Evolutionary conservation across 441 rosid genomes (phyloP).

Genomic region (Flueggea neowawraea): DNA sequence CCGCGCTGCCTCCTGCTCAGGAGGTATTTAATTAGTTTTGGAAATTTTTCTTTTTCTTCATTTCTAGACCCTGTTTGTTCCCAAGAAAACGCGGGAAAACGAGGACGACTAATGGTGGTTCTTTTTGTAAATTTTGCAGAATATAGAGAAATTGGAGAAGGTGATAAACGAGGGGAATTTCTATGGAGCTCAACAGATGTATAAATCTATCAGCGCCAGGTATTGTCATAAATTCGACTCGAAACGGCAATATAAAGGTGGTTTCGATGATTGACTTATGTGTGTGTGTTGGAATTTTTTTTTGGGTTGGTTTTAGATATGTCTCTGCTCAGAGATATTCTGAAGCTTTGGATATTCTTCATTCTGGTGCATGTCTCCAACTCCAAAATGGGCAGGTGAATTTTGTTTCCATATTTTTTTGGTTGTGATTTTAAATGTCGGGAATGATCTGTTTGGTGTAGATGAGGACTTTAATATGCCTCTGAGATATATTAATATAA

Average conservation of each 20-base stretch:
- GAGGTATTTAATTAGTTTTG: too few relatives aligned
- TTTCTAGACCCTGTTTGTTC: too few relatives aligned
- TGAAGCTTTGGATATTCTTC: slow-evolving; percentile 81
- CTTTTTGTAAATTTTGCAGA: slow-evolving; percentile 35
- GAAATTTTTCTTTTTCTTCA: too few relatives aligned
- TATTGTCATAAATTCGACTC: slow-evolving; percentile 12
- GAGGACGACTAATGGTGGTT: too few relatives aligned
- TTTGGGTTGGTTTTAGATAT: slow-evolving; percentile 44
- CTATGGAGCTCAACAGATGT: slow-evolving; percentile 99
- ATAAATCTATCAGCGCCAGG: slow-evolving; percentile 87
- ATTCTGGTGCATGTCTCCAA: slow-evolving; percentile 84
- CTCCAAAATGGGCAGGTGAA: slow-evolving; percentile 73
- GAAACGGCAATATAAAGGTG: too few relatives aligned
- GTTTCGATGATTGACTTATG: too few relatives aligned
- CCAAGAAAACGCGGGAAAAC: too few relatives aligned
- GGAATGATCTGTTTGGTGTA: background rate
- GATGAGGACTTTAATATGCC: background rate
- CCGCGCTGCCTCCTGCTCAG: too few relatives aligned
- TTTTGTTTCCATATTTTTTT: background rate
- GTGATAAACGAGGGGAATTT: slow-evolving; percentile 66
- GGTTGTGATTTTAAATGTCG: too few relatives aligned
- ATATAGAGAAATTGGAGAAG: slow-evolving; percentile 78
- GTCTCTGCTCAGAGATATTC: slow-evolving; percentile 68
- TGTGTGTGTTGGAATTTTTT: background rate
- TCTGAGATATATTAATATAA: too few relatives aligned